Evolutionary conservation across 768 basidiomycete genomes (phyloP).

Genomic region (Boletus speciosus): DNA sequence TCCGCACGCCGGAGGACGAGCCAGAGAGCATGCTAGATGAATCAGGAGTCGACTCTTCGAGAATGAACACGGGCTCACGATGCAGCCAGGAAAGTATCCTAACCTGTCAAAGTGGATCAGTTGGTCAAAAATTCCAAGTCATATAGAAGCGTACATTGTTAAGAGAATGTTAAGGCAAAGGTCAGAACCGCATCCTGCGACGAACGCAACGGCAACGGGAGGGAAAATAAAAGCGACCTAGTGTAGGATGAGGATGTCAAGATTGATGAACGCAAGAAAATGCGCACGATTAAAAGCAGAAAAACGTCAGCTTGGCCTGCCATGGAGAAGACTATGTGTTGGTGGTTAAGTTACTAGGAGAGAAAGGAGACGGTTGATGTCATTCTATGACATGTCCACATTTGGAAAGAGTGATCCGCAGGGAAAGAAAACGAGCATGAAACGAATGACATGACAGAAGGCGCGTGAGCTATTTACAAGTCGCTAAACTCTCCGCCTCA

Average conservation of each 20-base stretch:
- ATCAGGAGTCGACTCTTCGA: background rate
- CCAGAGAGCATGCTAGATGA: constrained; percentile 72
- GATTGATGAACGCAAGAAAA: rapidly evolving
- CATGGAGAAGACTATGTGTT: constrained; percentile 8
- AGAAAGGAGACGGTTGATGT: constrained; percentile 18
- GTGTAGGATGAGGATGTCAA: background rate
- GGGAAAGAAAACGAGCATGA: constrained; percentile 13
- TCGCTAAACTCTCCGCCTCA: background rate
- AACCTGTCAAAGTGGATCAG: constrained; percentile 40
- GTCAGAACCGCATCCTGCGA: constrained; percentile 81
- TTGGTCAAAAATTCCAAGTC: background rate
- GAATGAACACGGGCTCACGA: constrained; percentile 32
- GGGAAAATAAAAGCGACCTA: constrained; percentile 77
- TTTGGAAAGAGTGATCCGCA: constrained; percentile 10
- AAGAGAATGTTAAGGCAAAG: constrained; percentile 77
- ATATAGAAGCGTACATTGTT: constrained; percentile 56
- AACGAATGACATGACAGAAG: constrained; percentile 5
- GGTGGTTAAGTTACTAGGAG: background rate
- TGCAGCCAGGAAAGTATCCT: constrained; percentile 66
- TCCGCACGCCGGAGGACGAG: constrained; percentile 80
- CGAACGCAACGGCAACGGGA: constrained; percentile 68
- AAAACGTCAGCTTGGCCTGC: constrained; percentile 9
- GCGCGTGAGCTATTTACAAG: constrained; percentile 10
- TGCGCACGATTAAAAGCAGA: constrained; percentile 11
- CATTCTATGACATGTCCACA: constrained; percentile 16